These are phyloP conservation scores for Thalassiosira livingstoniorum DNA, from an alignment of 352 stramenopile genomes.

Conservation along the genomic window DNA sequence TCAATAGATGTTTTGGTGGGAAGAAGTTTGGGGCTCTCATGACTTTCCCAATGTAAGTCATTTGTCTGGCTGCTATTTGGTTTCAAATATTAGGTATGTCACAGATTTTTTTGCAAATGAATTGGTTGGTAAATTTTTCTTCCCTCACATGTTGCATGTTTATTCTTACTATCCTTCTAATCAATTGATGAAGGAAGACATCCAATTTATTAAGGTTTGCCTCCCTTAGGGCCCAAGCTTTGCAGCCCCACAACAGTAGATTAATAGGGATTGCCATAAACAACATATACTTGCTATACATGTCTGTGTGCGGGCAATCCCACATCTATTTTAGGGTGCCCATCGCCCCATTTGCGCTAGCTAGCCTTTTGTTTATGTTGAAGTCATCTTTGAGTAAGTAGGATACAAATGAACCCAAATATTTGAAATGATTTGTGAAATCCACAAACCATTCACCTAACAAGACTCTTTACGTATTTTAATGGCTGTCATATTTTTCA, in stretches of 20 bases:
- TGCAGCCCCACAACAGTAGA: constrained; percentile 44
- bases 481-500: too few relatives aligned
- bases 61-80: constrained; percentile 12
- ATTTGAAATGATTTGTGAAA: constrained; percentile 20
- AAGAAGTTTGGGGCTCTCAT: neutral
- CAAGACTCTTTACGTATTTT: too few relatives aligned
- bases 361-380: constrained; percentile 17
- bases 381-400: constrained; percentile 18
- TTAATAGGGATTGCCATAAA: constrained; percentile 40
- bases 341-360: constrained; percentile 11
- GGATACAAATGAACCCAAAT: constrained; percentile 20
- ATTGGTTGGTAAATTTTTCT: constrained; percentile 31
- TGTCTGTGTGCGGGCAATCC: constrained; percentile 3
- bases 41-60: constrained; percentile 43
- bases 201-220: constrained; percentile 27
- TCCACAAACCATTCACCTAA: too few relatives aligned
- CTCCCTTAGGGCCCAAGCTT: constrained; percentile 37
- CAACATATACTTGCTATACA: constrained; percentile 24
- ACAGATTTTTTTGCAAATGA: constrained; percentile 24
- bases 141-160: constrained; percentile 36
- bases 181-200: constrained; percentile 28
- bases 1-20: constrained; percentile 19
- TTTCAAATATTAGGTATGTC: constrained; percentile 25
- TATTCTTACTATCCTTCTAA: constrained; percentile 37
- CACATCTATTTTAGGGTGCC: constrained; percentile 9